Evolutionary conservation across 2,329 filamentous ascomycete species (phyloP), one percentile per base, ranked within the genome.

Genomic region (Colletotrichum sojae): DNA sequence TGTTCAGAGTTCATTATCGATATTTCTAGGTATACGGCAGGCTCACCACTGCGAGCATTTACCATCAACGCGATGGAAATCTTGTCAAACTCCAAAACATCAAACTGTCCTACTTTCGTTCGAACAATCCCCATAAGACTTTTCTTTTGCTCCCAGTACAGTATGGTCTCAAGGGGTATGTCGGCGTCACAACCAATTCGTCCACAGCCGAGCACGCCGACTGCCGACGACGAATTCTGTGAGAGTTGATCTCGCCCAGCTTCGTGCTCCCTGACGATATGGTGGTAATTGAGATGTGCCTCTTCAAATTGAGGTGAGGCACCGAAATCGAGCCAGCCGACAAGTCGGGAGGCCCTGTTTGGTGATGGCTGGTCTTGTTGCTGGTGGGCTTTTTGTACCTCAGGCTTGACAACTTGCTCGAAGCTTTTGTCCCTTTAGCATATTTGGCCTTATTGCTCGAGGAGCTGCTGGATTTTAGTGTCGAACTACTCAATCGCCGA

Each of bases 221-320:
- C 15, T 25, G 46, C 16, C 54, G 22, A 31, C 54, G 57, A 8
- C 45, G 53, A 13, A 70, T 40, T 58, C 54, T 70, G 4, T 51
- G 55, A 16, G 45, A 27, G 6, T 15, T 9, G 49, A 84, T 79
- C 71, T 84, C 83, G n/a, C 83, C 82, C 4, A 85, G 72, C 65
- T 84, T 84, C 13, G 83, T 85, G 68, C 82, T 84, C 60, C 79
- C 81, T 2, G 83, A 83, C 5, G 80, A 79, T 53, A 79, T 80
- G 4, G 82, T 83, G 63, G 79, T 73, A 36, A 75, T 71, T 10
- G 78, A 78, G 27, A 73, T 39, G 60, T 73, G 71, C 45, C 75
- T 72, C 22, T 68, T 58, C 48, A 36, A 13, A 10, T 62, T 22
- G 16, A 43, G 16, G 16, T 39, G 46, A 20, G 43, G 46, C 2